phyloP scores from a whole-genome alignment of 495 filamentous ascomycete genomes.

The Neurospora pannonica region DNA sequence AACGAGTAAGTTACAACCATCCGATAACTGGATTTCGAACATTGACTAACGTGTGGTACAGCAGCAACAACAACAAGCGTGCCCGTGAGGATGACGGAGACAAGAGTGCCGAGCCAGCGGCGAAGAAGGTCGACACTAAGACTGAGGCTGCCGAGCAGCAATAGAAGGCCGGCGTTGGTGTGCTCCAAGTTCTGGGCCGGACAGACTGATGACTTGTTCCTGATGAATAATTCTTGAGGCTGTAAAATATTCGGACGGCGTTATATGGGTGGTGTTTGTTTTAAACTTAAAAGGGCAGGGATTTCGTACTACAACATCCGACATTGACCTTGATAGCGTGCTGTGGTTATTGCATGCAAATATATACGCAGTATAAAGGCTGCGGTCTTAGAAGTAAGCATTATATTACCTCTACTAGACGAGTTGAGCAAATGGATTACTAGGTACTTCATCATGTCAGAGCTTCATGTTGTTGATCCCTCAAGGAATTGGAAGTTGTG shows the following conservation, averaged over 20 bases:
- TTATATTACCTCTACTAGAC: not conserved
- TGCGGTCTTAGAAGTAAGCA: not conserved
- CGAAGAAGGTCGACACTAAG: slow-evolving; percentile 14
- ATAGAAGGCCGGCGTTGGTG: not conserved
- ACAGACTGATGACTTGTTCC: not conserved
- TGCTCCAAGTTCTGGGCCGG: not conserved
- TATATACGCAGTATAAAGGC: not conserved
- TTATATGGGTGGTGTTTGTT: not conserved
- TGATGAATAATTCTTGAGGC: not conserved
- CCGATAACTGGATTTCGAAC: not conserved
- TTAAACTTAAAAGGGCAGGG: not conserved
- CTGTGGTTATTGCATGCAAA: not conserved
- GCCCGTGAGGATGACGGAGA: slow-evolving; percentile 30
- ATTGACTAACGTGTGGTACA: slow-evolving; percentile 17
- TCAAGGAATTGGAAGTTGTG: not conserved
- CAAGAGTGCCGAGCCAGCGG: slow-evolving; percentile 21
- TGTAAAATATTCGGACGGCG: not conserved
- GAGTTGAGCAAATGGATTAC: not conserved
- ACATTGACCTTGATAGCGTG: not conserved
- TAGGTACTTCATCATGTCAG: not conserved
- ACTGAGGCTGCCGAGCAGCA: not conserved
- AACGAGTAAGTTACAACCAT: slow-evolving; percentile 17
- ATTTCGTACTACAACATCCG: not conserved
- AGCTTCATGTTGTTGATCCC: not conserved
- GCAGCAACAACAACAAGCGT: slow-evolving; percentile 35